These are phyloP conservation scores for Trichopus zeylanicus DNA, from an alignment of 116 monocot species.

Conservation along the genomic window DNA sequence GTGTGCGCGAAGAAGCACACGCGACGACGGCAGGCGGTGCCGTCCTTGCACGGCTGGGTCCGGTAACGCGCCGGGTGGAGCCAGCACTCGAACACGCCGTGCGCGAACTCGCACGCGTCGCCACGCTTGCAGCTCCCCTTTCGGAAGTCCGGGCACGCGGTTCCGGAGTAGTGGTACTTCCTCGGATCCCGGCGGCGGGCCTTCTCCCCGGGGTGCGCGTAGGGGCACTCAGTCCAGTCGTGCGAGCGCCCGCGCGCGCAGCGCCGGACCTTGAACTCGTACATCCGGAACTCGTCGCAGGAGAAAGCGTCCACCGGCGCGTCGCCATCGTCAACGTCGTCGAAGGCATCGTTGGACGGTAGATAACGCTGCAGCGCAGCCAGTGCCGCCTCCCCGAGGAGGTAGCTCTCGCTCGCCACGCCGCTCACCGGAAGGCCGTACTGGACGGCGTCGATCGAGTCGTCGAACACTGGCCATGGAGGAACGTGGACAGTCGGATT, in stretches of 20 bases:
- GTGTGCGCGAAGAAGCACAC: conserved; percentile 75
- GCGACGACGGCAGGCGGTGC: conserved; percentile 30
- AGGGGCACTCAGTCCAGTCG: conserved; percentile 56
- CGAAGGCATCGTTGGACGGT: conserved; percentile 13
- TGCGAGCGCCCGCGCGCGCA: too few relatives aligned
- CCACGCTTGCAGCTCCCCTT: too few relatives aligned
- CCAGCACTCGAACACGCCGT: too few relatives aligned
- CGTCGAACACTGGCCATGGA: conserved; percentile 12
- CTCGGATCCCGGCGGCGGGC: conserved; percentile 38
- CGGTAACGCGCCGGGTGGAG: conserved; percentile 61
- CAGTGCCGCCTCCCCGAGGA: conserved; percentile 7
- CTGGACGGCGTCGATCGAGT: not conserved
- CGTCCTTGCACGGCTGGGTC: conserved; percentile 65
- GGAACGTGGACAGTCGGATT: conserved; percentile 20
- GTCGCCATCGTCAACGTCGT: not conserved
- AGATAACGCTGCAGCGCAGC: conserved; percentile 8
- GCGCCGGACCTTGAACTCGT: conserved; percentile 50
- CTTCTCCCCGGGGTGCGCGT: conserved; percentile 45
- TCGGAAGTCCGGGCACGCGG: conserved; percentile 36
- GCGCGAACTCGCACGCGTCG: too few relatives aligned
- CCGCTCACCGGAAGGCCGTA: conserved; percentile 1
- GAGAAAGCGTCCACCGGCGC: conserved; percentile 13
- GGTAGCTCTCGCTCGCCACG: not conserved
- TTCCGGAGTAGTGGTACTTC: conserved; percentile 35
- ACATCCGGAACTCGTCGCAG: conserved; percentile 50